phyloP scores from a whole-genome alignment of 192 early-diverging fungal genomes.

The Neocallimastix lanati region DNA sequence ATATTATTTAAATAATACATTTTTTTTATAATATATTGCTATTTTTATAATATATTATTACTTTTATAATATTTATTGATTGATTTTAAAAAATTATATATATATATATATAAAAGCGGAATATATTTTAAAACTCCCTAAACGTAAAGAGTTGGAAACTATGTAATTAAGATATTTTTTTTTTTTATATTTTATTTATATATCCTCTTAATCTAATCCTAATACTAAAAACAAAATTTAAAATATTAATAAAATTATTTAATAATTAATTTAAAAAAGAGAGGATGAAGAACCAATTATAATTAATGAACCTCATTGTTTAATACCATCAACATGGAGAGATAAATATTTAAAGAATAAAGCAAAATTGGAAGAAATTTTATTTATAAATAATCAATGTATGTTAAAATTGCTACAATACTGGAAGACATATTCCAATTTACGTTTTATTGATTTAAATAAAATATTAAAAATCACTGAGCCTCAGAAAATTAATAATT shows the following conservation, averaged over 20 bases:
- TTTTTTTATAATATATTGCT: not conserved
- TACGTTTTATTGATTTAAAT: constrained; percentile 21
- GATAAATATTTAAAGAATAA: constrained; percentile 18
- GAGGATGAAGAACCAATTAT: constrained; percentile 1
- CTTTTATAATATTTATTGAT: no score
- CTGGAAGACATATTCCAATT: constrained; percentile 15
- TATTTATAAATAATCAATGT: constrained; percentile 20
- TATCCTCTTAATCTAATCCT: no score
- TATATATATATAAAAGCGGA: no score
- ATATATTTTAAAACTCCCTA: constrained; percentile 19
- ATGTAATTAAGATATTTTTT: no score
- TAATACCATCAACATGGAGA: constrained; percentile 26
- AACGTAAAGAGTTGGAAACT: not conserved
- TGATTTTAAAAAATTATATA: no score
- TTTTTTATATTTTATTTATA: no score
- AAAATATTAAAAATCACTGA: constrained; percentile 20
- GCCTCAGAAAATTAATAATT: constrained; percentile 22
- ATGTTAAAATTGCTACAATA: constrained; percentile 17
- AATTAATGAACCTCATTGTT: not conserved
- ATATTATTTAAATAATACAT: not conserved
- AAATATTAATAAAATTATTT: no score
- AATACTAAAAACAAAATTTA: no score
- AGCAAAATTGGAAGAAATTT: constrained; percentile 16
- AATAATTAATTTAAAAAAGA: constrained; percentile 15
- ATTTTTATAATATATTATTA: not conserved